Evolutionary conservation across 2,329 filamentous ascomycete species (phyloP), one percentile per base, ranked within the genome.

Genomic region (Ophiostoma populinum): DNA sequence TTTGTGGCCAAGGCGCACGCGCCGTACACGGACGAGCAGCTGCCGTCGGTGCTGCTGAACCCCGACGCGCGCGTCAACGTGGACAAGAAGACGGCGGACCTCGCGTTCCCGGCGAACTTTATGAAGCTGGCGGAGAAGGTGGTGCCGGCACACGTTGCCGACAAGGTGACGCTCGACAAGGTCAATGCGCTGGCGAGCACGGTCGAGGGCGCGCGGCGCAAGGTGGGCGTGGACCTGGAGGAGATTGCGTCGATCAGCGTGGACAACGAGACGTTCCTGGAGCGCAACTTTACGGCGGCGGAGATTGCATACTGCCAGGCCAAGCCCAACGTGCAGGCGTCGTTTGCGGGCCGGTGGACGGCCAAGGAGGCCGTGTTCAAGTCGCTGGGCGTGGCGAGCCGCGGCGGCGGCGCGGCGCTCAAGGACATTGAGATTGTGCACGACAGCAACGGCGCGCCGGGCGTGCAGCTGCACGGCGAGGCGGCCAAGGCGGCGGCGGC

Each of bases 321-420:
- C 50, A 77, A 47, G 16, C 40, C 43, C 16, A 49, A 49, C 51
- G 80, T 85, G 1, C 82, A 83, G 52, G 81, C 86, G 45, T 92
- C 83, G 34, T 98, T 94, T 57, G 83, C 87, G 5, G 90, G 90
- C 33, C 75, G 85, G 46, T 98, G 90, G 90, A 87, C 79, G 49
- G 90, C 90, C 24, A 98, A 98, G 64, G 90, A 98, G 61, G 90
- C 90, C 19, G 86, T 98, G 1, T 98, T 98, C 69, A 98, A 98
- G 71, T 85, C 82, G 24, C 66, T 98, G 11, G 85, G 86, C 45
- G 86, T 95, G 10, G 61, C 69, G 47, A 79, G 86, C 57, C 76
- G 80, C 58, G 90, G 90, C 42, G 86, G 80, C 8, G 90, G 92
- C 44, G 87, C 90, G 40, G 67, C 83, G 12, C 57, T 98, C 58